These are phyloP conservation scores for Sporopachydermia lactativora DNA, from an alignment of 805 yeast species.

Conservation along the genomic window DNA sequence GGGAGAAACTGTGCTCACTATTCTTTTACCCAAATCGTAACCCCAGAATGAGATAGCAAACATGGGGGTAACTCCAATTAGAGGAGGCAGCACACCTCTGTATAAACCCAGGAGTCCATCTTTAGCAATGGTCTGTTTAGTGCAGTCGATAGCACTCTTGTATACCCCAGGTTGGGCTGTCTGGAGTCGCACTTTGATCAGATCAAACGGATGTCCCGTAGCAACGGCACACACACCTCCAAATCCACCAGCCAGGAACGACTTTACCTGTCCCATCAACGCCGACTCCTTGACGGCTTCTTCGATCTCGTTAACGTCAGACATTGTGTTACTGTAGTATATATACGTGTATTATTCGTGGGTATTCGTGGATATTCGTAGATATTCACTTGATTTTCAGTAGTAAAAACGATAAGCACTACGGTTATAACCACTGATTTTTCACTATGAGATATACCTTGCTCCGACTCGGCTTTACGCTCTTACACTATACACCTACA, in stretches of 20 bases:
- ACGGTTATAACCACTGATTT: no score
- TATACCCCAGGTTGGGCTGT: conserved; percentile 50
- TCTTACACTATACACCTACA: no score
- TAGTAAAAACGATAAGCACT: no score
- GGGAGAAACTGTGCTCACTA: conserved; percentile 33
- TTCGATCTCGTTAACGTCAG: conserved; percentile 25
- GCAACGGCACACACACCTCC: conserved; percentile 94
- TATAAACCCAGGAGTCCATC: conserved; percentile 77
- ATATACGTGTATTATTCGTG: no score
- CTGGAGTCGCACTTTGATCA: conserved; percentile 83
- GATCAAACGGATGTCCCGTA: conserved; percentile 94
- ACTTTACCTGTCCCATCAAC: conserved; percentile 62
- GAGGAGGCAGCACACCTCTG: conserved; percentile 88
- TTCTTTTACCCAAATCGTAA: conserved; percentile 78
- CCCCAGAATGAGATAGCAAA: conserved; percentile 99
- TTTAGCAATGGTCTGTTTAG: conserved; percentile 49
- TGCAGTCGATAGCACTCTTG: conserved; percentile 49
- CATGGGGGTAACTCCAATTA: conserved; percentile 96
- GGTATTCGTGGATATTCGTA: no score
- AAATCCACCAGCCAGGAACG: conserved; percentile 86
- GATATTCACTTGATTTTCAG: no score
- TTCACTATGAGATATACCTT: no score
- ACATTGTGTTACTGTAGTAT: no score
- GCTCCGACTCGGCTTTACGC: no score
- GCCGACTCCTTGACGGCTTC: conserved; percentile 23